Conservation (phyloP, 208 protist species). For the Crithidia expoeki region DNA sequence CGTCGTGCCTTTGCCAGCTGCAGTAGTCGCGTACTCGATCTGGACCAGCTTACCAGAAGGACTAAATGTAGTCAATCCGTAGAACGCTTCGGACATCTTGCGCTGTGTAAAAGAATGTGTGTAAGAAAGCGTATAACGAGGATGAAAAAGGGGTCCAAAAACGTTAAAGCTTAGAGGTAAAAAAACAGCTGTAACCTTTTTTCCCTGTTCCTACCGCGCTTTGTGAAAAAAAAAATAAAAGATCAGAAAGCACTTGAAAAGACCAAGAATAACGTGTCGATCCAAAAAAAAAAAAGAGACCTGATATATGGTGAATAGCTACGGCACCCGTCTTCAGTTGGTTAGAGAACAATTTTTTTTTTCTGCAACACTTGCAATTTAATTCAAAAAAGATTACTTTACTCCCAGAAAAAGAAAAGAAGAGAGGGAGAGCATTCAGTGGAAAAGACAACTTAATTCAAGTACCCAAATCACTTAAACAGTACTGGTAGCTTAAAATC, state of each 20-base stretch:
- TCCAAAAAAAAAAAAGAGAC: conserved; percentile 1
- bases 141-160: background rate
- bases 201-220: no score
- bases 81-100: conserved; percentile 94
- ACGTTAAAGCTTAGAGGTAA: background rate
- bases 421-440: background rate
- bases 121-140: no score
- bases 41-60: conserved; percentile 99
- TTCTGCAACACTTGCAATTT: no score
- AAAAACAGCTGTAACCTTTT: background rate
- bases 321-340: no score
- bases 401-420: background rate
- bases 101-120: background rate
- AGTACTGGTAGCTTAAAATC: no score
- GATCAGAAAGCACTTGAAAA: background rate
- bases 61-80: conserved; percentile 99
- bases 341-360: no score
- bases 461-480: no score
- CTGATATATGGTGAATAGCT: no score
- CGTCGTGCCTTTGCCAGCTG: conserved; percentile 93
- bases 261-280: background rate
- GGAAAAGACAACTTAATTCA: background rate
- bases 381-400: no score
- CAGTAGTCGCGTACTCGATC: conserved; percentile 99
- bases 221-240: conserved; percentile 26